Evolutionary conservation across 2,329 filamentous ascomycete species (phyloP).

Genomic region (Penicillium sp.): DNA sequence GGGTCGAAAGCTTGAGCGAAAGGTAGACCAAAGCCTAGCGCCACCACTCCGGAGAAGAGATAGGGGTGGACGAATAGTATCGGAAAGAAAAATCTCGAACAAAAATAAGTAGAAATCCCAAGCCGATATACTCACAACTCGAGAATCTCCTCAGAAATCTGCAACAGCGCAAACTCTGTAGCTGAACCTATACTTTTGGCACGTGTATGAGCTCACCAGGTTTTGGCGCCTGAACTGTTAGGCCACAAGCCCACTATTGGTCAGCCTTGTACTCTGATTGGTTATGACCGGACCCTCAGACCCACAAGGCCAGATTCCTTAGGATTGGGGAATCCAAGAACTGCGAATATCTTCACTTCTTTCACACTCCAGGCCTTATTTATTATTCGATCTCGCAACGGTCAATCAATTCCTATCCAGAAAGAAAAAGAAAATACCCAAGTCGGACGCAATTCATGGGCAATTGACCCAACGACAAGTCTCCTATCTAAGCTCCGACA

Average conservation of each 20-base stretch:
- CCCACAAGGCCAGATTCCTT: slow-evolving; percentile 15
- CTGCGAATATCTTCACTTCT: background rate
- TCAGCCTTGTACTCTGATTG: slow-evolving; percentile 4
- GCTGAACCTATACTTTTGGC: slow-evolving; percentile 15
- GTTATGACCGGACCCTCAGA: background rate
- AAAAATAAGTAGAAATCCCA: background rate
- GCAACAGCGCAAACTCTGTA: slow-evolving; percentile 6
- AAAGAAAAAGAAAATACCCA: background rate
- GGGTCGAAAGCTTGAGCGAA: slow-evolving; percentile 3
- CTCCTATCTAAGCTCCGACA: slow-evolving; percentile 11
- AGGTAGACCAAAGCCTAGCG: background rate
- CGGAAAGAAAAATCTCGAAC: background rate
- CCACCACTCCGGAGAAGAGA: background rate
- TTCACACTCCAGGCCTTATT: background rate
- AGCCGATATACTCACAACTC: background rate
- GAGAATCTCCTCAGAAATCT: slow-evolving; percentile 1
- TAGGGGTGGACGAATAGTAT: background rate
- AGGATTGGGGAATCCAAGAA: background rate
- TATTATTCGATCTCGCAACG: slow-evolving; percentile 1
- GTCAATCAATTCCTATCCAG: background rate
- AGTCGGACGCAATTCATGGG: background rate
- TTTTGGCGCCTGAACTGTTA: slow-evolving; percentile 9
- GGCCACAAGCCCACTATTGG: slow-evolving; percentile 2
- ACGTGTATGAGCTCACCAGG: slow-evolving; percentile 26
- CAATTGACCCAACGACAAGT: background rate